Percentiles rank a stretch among this genome's conserved stretches.
These are phyloP conservation scores for Camellia oleifera DNA, from an alignment of 179 eudicot species.

Conservation along the genomic window DNA sequence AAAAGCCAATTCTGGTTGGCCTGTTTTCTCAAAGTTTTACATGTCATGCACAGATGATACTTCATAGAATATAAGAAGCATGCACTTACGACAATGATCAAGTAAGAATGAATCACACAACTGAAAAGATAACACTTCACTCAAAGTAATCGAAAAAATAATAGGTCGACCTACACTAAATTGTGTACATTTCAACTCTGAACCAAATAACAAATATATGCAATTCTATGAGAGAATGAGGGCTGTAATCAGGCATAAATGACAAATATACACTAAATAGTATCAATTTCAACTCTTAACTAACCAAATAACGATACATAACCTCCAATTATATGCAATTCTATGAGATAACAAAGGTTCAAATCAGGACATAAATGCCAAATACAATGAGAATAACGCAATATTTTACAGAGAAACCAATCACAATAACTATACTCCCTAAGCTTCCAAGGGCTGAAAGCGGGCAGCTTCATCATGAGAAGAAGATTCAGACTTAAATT, in stretches of 20 bases:
- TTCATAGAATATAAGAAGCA: too few relatives aligned
- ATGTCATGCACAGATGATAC: too few relatives aligned
- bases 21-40: too few relatives aligned
- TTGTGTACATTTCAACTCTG: background rate
- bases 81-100: background rate
- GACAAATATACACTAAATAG: background rate
- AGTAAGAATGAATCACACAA: background rate
- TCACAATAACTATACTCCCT: background rate
- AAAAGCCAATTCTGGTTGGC: too few relatives aligned
- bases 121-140: background rate
- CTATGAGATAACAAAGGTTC: background rate
- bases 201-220: background rate
- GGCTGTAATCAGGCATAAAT: background rate
- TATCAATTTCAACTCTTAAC: background rate
- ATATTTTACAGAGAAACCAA: background rate
- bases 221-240: background rate
- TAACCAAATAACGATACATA: background rate
- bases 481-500: constrained; percentile 1
- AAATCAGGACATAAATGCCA: background rate
- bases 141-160: background rate
- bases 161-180: background rate
- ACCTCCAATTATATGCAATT: background rate
- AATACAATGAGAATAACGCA: background rate
- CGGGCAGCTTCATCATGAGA: background rate
- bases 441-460: background rate